Evolutionary conservation across 2,329 filamentous ascomycete genomes (phyloP).

Genomic region (Amesomyces nigricolor): DNA sequence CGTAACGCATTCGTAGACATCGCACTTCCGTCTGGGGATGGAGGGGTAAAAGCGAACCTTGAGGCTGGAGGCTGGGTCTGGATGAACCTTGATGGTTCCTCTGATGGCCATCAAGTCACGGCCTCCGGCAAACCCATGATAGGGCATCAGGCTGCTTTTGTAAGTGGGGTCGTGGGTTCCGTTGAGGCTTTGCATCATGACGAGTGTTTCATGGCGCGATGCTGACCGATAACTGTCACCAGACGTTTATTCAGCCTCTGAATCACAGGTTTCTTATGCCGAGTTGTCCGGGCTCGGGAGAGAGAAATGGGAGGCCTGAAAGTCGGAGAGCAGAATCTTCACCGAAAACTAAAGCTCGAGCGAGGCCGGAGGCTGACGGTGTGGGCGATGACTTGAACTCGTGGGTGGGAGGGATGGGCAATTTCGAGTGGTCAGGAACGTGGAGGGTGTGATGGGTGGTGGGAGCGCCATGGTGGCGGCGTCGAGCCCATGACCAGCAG

Average conservation of each 20-base stretch:
- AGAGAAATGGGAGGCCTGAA: background rate
- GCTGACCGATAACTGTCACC: conserved; percentile 13
- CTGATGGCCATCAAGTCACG: too few species aligned
- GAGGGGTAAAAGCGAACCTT: too few species aligned
- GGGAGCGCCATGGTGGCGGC: background rate
- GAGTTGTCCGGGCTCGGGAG: too few species aligned
- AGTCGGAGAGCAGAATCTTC: conserved; percentile 7
- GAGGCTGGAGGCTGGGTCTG: too few species aligned
- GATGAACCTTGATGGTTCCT: too few species aligned
- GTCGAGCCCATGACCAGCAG: conserved; percentile 18
- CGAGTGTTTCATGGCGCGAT: conserved; percentile 19
- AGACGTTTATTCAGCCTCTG: background rate
- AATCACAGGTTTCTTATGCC: too few species aligned
- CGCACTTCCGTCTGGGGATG: too few species aligned
- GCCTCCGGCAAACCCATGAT: too few species aligned
- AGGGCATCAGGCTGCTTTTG: too few species aligned
- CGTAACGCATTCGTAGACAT: too few species aligned
- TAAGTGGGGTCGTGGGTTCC: too few species aligned
- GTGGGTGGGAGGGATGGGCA: background rate
- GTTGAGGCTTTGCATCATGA: background rate
- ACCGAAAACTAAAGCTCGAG: background rate
- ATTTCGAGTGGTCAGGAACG: conserved; percentile 8
- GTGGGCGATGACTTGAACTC: background rate
- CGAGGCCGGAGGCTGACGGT: background rate
- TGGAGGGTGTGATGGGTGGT: conserved; percentile 16